Conservation (phyloP, 805 yeast species). For the Starmerella kuoi region DNA sequence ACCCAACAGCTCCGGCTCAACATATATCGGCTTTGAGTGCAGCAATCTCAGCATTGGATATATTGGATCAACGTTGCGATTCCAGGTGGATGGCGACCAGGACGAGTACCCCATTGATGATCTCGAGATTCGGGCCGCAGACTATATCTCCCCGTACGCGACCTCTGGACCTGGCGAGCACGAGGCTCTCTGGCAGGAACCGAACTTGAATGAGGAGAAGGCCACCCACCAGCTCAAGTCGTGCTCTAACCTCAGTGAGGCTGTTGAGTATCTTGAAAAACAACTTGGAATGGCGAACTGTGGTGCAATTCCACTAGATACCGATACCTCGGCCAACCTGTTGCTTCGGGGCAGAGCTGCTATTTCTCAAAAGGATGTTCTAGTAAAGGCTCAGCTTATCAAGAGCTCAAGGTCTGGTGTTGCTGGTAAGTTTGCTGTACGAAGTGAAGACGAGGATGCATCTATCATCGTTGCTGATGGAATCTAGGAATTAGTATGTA, state of each 20-base stretch:
- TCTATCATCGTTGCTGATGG: conserved; percentile 38
- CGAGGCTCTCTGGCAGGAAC: conserved; percentile 1
- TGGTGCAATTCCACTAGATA: conserved; percentile 52
- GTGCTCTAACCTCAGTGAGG: conserved; percentile 38
- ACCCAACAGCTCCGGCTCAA: conserved; percentile 60
- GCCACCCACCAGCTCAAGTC: conserved; percentile 56
- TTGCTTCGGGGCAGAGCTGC: conserved; percentile 42
- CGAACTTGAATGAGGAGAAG: conserved; percentile 36
- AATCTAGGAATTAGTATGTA: too few species aligned
- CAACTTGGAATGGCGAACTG: conserved; percentile 57
- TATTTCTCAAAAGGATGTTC: conserved; percentile 39
- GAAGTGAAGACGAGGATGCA: conserved; percentile 35
- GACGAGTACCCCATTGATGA: conserved; percentile 90
- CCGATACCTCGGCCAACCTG: conserved; percentile 49
- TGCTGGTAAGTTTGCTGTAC: conserved; percentile 35
- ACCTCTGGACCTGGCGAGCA: conserved; percentile 45
- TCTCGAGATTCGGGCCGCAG: conserved; percentile 63
- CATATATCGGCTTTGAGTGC: conserved; percentile 64
- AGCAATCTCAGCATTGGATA: conserved; percentile 34
- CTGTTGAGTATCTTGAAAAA: conserved; percentile 42
- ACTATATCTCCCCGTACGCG: conserved; percentile 56
- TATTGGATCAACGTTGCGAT: conserved; percentile 57
- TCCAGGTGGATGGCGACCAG: conserved; percentile 74
- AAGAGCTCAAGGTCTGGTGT: conserved; percentile 35
- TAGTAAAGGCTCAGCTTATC: conserved; percentile 35